Percentiles rank a stretch among this genome's conserved stretches.
Evolutionary conservation across 1,284 basidiomycete species (phyloP).

Genomic region (Cutaneotrichosporon sp.): DNA sequence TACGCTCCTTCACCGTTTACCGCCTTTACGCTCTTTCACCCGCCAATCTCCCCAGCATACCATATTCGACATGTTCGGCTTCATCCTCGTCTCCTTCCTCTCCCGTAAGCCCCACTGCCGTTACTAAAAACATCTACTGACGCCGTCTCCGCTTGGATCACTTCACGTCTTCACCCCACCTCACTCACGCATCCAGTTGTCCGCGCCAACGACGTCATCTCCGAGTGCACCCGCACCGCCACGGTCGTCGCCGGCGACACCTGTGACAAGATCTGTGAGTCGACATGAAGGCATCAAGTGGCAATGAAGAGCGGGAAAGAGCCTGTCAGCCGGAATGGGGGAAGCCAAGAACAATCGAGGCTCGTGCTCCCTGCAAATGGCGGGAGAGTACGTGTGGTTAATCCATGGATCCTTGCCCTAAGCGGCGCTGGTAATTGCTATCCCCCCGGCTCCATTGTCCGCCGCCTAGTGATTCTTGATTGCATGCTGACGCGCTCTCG

Average conservation of each 20-base stretch:
- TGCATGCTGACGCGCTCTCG: neutral
- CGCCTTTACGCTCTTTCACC: constrained; percentile 5
- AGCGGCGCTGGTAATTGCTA: neutral
- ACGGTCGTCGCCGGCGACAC: constrained; percentile 50
- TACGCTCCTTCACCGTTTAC: neutral
- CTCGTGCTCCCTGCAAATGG: neutral
- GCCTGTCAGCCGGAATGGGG: neutral
- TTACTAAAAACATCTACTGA: neutral
- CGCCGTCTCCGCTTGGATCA: neutral
- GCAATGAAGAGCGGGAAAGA: neutral
- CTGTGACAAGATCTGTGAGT: constrained; percentile 54
- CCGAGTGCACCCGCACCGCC: constrained; percentile 49
- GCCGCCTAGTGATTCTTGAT: neutral
- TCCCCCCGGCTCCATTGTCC: neutral
- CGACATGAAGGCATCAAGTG: neutral
- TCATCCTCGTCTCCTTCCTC: constrained; percentile 20
- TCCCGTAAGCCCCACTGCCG: constrained; percentile 33
- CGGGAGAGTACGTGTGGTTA: neutral
- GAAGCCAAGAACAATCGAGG: neutral
- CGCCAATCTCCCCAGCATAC: neutral
- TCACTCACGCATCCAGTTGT: constrained; percentile 5
- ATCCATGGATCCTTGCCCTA: neutral
- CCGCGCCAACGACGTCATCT: constrained; percentile 14
- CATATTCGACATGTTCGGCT: constrained; percentile 10
- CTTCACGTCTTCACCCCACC: neutral